These are phyloP conservation scores for Penicillium sclerotigenum DNA, from an alignment of 2,329 filamentous ascomycete species.

Conservation along the genomic window DNA sequence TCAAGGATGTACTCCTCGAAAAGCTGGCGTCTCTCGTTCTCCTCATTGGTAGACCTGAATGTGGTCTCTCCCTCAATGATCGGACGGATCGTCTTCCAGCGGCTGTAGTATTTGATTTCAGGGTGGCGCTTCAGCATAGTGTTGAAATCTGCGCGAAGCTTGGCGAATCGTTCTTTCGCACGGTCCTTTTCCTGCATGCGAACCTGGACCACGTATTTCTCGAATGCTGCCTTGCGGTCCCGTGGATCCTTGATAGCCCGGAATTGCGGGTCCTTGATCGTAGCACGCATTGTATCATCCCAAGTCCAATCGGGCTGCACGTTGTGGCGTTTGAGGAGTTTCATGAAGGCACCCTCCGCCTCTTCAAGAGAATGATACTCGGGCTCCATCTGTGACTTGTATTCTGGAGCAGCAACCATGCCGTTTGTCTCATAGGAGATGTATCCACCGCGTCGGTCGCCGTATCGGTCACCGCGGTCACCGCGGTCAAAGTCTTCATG, in stretches of 20 bases:
- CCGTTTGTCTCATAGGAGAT: conserved; percentile 43
- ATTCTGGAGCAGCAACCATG: conserved; percentile 36
- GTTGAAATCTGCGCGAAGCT: conserved; percentile 88
- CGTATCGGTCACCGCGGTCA: conserved; percentile 22
- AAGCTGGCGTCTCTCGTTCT: conserved; percentile 80
- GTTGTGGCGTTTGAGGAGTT: conserved; percentile 77
- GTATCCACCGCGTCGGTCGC: conserved; percentile 49
- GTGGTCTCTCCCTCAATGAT: conserved; percentile 95
- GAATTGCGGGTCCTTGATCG: conserved; percentile 88
- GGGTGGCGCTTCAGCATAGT: conserved; percentile 95
- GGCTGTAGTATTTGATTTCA: conserved; percentile 94
- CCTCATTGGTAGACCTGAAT: conserved; percentile 85
- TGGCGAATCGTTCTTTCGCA: conserved; percentile 86
- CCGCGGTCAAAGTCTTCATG: conserved; percentile 46
- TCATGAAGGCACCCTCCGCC: conserved; percentile 88
- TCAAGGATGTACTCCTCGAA: conserved; percentile 91
- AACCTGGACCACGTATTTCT: conserved; percentile 90
- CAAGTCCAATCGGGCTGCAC: conserved; percentile 91
- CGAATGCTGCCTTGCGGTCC: conserved; percentile 85
- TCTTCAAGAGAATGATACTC: conserved; percentile 79
- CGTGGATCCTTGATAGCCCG: conserved; percentile 89
- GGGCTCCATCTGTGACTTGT: conserved; percentile 58
- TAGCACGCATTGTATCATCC: conserved; percentile 81
- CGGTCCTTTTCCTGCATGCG: conserved; percentile 90
- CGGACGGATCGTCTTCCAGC: conserved; percentile 92